These are phyloP conservation scores for Penicillium decumbens DNA, from an alignment of 2,329 filamentous ascomycete genomes.

Conservation along the genomic window DNA sequence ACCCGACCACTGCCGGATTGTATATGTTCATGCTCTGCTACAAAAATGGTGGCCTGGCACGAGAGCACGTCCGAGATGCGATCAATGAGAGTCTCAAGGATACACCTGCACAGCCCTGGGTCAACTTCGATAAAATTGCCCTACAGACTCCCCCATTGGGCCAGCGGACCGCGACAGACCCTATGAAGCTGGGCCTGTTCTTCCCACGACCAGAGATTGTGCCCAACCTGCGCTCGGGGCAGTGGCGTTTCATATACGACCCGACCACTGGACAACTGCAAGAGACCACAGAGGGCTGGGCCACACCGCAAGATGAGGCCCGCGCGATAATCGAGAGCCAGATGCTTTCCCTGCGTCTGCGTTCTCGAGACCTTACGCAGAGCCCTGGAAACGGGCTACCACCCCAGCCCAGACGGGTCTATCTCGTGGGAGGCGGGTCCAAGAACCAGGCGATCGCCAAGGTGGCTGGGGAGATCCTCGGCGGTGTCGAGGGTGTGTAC, in stretches of 20 bases:
- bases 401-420: constrained; percentile 80
- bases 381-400: constrained; percentile 57
- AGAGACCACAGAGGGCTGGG: constrained; percentile 51
- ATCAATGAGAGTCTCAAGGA: constrained; percentile 55
- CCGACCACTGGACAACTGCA: constrained; percentile 48
- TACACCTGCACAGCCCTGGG: constrained; percentile 60
- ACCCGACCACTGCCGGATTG: constrained; percentile 80
- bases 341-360: constrained; percentile 81
- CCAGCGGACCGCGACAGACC: constrained; percentile 50
- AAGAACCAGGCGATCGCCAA: constrained; percentile 84
- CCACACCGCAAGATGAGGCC: constrained; percentile 65
- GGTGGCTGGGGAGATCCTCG: constrained; percentile 81
- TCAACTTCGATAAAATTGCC: constrained; percentile 70
- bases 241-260: constrained; percentile 72
- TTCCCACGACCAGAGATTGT: constrained; percentile 95
- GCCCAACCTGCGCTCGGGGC: constrained; percentile 79
- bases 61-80: constrained; percentile 80
- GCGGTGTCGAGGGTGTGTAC: constrained; percentile 84
- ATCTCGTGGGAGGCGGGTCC: constrained; percentile 89
- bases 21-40: constrained; percentile 99
- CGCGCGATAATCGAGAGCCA: constrained; percentile 92
- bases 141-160: constrained; percentile 66
- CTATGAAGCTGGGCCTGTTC: constrained; percentile 85
- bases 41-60: constrained; percentile 92
- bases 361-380: constrained; percentile 70